Evolutionary conservation across 192 early-diverging fungal genomes (phyloP).

Genomic region (Rhizophagus prolifer): DNA sequence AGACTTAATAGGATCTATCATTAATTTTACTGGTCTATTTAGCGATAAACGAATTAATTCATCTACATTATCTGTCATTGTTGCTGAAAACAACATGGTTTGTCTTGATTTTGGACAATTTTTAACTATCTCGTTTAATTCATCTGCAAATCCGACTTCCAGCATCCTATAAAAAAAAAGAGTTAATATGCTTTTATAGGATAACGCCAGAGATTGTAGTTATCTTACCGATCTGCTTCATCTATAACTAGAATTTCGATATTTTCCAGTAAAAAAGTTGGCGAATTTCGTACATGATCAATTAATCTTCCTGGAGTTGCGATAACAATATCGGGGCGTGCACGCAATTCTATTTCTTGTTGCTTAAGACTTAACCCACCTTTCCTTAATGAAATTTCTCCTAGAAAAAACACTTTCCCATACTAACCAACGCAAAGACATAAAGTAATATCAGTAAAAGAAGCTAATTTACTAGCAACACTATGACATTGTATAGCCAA

Average conservation of each 20-base stretch:
- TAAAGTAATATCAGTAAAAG: constrained; percentile 85
- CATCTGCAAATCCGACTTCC: constrained; percentile 96
- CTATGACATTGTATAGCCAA: constrained; percentile 96
- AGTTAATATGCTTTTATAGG: background rate
- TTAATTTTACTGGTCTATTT: constrained; percentile 82
- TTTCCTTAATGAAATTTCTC: background rate
- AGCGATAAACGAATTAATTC: constrained; percentile 93
- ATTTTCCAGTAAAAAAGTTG: constrained; percentile 78
- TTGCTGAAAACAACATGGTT: constrained; percentile 99
- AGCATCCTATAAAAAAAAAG: constrained; percentile 66
- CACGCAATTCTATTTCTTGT: constrained; percentile 86
- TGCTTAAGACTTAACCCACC: constrained; percentile 84
- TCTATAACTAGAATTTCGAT: constrained; percentile 98
- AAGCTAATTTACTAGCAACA: constrained; percentile 81
- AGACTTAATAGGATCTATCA: constrained; percentile 82
- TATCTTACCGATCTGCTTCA: constrained; percentile 85
- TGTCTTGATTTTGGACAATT: constrained; percentile 85
- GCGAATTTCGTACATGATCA: constrained; percentile 94
- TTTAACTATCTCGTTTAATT: constrained; percentile 93
- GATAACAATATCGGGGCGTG: constrained; percentile 90
- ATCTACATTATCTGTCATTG: constrained; percentile 99
- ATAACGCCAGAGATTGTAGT: background rate
- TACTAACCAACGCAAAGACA: constrained; percentile 74
- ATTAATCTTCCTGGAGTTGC: constrained; percentile 98
- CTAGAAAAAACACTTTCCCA: background rate